These are phyloP conservation scores for Datura wrightii DNA, from an alignment of 257 asterid genomes.

Conservation along the genomic window DNA sequence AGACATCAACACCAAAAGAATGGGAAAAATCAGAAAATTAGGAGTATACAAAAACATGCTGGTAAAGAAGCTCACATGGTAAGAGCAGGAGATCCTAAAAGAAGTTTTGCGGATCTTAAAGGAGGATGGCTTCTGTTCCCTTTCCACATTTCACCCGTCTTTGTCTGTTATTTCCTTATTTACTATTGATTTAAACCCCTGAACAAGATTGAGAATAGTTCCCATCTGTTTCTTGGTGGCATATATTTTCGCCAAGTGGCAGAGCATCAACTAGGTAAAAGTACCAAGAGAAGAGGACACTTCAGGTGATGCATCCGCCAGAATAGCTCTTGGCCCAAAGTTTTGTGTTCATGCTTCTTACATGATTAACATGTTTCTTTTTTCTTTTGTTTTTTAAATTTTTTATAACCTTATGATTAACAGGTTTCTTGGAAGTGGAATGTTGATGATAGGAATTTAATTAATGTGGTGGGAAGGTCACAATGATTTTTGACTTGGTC, in stretches of 20 bases:
- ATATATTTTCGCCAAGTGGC: not conserved
- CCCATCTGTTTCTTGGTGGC: not conserved
- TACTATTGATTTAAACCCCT: not conserved
- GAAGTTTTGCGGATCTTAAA: not conserved
- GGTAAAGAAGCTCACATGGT: not conserved
- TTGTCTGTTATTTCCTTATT: not conserved
- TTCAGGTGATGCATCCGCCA: not conserved
- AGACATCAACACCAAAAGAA: not conserved
- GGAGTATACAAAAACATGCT: not conserved
- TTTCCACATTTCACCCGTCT: not conserved
- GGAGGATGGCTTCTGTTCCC: not conserved
- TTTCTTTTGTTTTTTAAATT: too few relatives aligned
- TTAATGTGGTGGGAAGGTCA: slow-evolving; percentile 7
- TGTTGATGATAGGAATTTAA: slow-evolving; percentile 19
- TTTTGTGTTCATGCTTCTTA: not conserved
- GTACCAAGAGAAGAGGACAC: not conserved
- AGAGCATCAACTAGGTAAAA: not conserved
- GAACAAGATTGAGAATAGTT: not conserved
- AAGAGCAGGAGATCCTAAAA: not conserved
- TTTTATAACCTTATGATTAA: not conserved
- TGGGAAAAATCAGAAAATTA: not conserved
- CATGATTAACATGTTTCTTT: not conserved
- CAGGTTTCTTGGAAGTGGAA: not conserved
- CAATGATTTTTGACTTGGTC: not conserved
- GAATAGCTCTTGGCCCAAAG: not conserved